A percentile compares a stretch with the other conserved stretches of the same genome.
phyloP scores from a whole-genome alignment of 2,329 filamentous ascomycete species.

The Alternaria gaisen region DNA sequence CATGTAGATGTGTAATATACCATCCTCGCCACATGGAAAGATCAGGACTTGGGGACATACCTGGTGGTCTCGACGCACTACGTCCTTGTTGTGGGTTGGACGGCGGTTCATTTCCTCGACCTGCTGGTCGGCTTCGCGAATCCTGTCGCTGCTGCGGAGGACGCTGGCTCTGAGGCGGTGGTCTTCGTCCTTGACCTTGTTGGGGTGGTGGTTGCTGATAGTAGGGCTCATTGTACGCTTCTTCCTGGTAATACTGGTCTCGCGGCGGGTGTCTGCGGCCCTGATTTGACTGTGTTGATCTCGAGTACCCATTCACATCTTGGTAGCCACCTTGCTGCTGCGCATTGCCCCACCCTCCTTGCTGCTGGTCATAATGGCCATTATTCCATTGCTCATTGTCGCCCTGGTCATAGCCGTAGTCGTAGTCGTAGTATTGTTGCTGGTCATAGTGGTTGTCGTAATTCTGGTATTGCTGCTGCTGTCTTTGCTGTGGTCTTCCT shows the following conservation, averaged over 20 bases:
- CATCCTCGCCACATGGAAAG: not conserved
- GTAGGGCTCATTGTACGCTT: slow-evolving; percentile 35
- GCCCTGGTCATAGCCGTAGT: slow-evolving; percentile 46
- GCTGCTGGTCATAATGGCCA: slow-evolving; percentile 43
- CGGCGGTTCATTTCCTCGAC: slow-evolving; percentile 33
- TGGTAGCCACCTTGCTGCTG: slow-evolving; percentile 37
- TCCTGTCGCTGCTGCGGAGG: slow-evolving; percentile 38
- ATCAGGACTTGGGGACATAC: slow-evolving; percentile 30
- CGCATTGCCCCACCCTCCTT: slow-evolving; percentile 39
- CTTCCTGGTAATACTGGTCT: slow-evolving; percentile 40
- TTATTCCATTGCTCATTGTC: slow-evolving; percentile 48
- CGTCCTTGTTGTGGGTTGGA: slow-evolving; percentile 35
- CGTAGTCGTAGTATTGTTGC: slow-evolving; percentile 45
- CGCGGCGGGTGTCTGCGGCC: slow-evolving; percentile 28
- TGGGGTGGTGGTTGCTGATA: slow-evolving; percentile 40
- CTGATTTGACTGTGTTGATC: slow-evolving; percentile 26
- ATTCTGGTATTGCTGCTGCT: slow-evolving; percentile 34
- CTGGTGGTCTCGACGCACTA: slow-evolving; percentile 35
- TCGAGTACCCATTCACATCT: slow-evolving; percentile 32
- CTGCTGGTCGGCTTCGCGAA: slow-evolving; percentile 36
- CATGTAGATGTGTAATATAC: not conserved
- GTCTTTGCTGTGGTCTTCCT: slow-evolving; percentile 15
- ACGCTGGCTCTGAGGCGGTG: slow-evolving; percentile 33
- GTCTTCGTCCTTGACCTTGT: slow-evolving; percentile 28
- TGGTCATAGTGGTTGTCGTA: slow-evolving; percentile 42